Evolutionary conservation across 306 rosid genomes (phyloP).

Genomic region (Purshia tridentata): DNA sequence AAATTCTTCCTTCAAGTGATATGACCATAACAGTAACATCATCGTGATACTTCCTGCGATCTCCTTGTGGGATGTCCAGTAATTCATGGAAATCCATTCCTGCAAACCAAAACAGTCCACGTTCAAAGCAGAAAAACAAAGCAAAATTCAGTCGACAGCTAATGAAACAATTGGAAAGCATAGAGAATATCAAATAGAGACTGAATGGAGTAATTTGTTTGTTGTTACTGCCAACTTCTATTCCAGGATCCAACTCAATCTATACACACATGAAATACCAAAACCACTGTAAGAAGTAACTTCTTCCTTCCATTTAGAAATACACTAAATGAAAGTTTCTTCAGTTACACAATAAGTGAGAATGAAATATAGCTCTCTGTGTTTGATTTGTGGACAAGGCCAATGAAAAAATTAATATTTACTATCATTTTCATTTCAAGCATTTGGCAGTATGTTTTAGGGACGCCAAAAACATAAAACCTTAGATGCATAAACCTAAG

Average conservation of each 20-base stretch:
- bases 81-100: conserved; percentile 98
- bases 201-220: too few species aligned
- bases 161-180: background rate
- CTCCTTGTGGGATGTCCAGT: conserved; percentile 98
- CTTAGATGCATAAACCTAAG: background rate
- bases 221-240: background rate
- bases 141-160: background rate
- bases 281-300: background rate
- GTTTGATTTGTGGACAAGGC: background rate
- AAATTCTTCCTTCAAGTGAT: conserved; percentile 99
- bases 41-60: conserved; percentile 92
- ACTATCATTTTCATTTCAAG: background rate
- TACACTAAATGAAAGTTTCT: background rate
- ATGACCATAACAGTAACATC: conserved; percentile 97
- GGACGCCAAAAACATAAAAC: background rate
- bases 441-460: background rate
- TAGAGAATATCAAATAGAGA: background rate
- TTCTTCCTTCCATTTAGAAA: background rate
- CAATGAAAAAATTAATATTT: background rate
- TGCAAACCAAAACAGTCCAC: conserved; percentile 34
- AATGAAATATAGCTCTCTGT: background rate
- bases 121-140: background rate
- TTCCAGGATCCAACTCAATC: background rate
- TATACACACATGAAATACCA: background rate
- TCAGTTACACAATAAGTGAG: too few species aligned